Percentiles rank a stretch among this genome's conserved stretches.
Evolutionary conservation across 345 rosid species (phyloP).

Genomic region (Acer saccharum): DNA sequence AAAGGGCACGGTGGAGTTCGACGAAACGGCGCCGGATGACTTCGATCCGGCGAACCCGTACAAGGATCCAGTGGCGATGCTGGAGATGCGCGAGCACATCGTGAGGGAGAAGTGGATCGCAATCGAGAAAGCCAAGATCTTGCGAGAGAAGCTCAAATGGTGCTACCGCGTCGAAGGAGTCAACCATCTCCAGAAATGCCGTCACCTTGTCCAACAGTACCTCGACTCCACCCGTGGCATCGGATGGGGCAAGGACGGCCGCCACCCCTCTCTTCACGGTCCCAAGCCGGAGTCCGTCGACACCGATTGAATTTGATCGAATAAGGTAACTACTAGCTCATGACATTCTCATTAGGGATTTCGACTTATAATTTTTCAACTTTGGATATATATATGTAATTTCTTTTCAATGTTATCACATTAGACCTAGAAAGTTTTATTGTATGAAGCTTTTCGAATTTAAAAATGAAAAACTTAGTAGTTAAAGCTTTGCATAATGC

Average conservation of each 20-base stretch:
- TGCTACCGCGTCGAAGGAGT: constrained; percentile 98
- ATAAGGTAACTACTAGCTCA: constrained; percentile 5
- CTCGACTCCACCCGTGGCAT: constrained; percentile 96
- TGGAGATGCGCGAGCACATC: constrained; percentile 96
- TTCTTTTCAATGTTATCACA: too few relatives aligned
- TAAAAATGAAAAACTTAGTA: too few relatives aligned
- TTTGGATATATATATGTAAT: too few relatives aligned
- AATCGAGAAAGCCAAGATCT: constrained; percentile 96
- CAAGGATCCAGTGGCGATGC: constrained; percentile 97
- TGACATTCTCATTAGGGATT: too few relatives aligned
- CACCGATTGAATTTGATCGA: constrained; percentile 35
- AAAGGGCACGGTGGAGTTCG: constrained; percentile 88
- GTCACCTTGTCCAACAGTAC: constrained; percentile 88
- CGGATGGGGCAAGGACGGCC: constrained; percentile 99
- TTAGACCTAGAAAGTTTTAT: too few relatives aligned
- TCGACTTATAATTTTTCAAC: too few relatives aligned
- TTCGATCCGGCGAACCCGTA: constrained; percentile 84
- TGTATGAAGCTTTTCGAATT: too few relatives aligned
- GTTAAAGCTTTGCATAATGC: too few relatives aligned
- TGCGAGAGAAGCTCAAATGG: constrained; percentile 88
- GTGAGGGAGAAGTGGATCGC: constrained; percentile 99
- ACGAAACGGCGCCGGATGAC: constrained; percentile 94
- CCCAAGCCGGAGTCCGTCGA: constrained; percentile 59
- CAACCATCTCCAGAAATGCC: constrained; percentile 97
- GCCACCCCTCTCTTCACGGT: constrained; percentile 90